A percentile compares a stretch with the other conserved stretches of the same genome.
Evolutionary conservation across 768 basidiomycete genomes (phyloP).

Genomic region (Russula virescens): DNA sequence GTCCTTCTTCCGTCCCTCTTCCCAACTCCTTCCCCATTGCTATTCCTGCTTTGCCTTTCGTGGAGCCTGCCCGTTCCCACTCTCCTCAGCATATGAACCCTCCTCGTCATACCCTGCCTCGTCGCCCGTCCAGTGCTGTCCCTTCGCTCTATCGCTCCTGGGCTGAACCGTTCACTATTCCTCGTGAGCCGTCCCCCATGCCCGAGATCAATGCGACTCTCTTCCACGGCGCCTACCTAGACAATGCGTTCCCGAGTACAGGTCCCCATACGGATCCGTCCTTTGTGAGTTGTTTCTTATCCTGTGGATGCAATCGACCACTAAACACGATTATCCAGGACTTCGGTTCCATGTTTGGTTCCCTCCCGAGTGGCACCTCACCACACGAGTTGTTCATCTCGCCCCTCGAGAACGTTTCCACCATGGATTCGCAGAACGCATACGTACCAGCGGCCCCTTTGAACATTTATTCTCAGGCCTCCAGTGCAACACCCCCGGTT

Average conservation of each 20-base stretch:
- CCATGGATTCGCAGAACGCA: background rate
- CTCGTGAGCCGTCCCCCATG: conserved; percentile 19
- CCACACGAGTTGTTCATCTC: conserved; percentile 21
- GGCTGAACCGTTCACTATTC: conserved; percentile 16
- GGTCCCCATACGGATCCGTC: conserved; percentile 13
- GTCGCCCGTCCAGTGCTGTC: conserved; percentile 24
- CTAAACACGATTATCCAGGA: conserved; percentile 5
- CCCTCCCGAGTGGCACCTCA: conserved; percentile 8
- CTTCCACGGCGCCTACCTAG: conserved; percentile 19
- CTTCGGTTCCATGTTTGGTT: conserved; percentile 19
- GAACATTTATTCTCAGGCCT: background rate
- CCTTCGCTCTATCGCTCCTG: conserved; percentile 20
- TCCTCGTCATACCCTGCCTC: conserved; percentile 20
- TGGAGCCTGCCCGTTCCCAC: conserved; percentile 13
- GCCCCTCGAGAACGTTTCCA: conserved; percentile 14
- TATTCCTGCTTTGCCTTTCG: conserved; percentile 21
- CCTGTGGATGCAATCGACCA: too few species aligned
- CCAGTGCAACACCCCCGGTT: conserved; percentile 9
- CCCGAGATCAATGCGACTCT: conserved; percentile 22
- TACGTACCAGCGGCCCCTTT: background rate
- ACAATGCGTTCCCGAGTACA: conserved; percentile 16
- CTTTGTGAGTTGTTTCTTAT: conserved; percentile 14
- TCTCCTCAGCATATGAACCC: conserved; percentile 15
- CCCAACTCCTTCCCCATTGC: conserved; percentile 21
- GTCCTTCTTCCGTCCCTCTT: conserved; percentile 23